Evolutionary conservation across 441 rosid species (phyloP).

Genomic region (Syzygium malaccense): DNA sequence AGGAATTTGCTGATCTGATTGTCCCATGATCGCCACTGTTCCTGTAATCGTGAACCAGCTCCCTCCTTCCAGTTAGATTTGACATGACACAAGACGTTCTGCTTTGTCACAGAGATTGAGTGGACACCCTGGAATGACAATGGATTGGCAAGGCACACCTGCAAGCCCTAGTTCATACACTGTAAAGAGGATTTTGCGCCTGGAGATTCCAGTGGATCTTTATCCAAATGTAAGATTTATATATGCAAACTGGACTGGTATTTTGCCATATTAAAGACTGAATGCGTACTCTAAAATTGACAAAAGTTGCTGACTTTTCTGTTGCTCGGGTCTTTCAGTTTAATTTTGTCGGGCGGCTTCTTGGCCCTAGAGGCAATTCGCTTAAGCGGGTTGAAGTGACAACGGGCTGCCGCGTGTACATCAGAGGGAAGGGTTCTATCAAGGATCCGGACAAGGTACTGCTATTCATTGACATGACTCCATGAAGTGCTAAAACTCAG

Average conservation of each 20-base stretch:
- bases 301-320: background rate
- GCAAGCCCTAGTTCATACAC: constrained; percentile 88
- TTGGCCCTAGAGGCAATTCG: constrained; percentile 90
- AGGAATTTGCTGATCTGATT: background rate
- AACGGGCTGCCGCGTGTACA: constrained; percentile 89
- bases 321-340: constrained; percentile 44
- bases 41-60: background rate
- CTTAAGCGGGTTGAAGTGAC: constrained; percentile 89
- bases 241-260: background rate
- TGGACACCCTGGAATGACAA: constrained; percentile 88
- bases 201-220: constrained; percentile 97
- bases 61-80: background rate
- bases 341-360: constrained; percentile 89
- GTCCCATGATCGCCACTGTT: background rate
- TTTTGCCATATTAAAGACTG: background rate
- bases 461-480: background rate
- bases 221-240: constrained; percentile 50
- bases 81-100: background rate
- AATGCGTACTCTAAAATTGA: background rate
- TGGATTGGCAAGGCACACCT: constrained; percentile 98
- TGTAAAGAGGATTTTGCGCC: constrained; percentile 87
- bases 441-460: constrained; percentile 91
- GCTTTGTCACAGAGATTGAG: constrained; percentile 52
- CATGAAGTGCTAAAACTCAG: background rate
- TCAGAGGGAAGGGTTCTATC: constrained; percentile 95